phyloP scores from a whole-genome alignment of 305 asterid genomes.

The Nicotiana rustica region DNA sequence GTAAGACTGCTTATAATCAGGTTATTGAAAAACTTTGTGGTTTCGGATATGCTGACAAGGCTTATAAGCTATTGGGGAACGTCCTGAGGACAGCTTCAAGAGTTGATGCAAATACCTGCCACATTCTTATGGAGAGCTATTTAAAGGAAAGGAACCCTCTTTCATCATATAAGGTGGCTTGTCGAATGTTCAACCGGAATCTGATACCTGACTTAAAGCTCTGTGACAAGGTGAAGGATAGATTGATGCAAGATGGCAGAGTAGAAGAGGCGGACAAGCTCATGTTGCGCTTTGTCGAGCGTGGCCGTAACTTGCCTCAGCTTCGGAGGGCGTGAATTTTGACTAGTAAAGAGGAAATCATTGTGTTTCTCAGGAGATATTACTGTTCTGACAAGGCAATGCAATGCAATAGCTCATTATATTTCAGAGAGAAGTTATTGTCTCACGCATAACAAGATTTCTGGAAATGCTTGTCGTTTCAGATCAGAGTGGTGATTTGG shows the following conservation, averaged over 20 bases:
- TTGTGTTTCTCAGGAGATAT: background rate
- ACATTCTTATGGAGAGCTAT: constrained; percentile 68
- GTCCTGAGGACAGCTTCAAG: constrained; percentile 77
- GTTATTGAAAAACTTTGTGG: constrained; percentile 81
- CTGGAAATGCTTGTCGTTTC: constrained; percentile 12
- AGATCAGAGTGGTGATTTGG: background rate
- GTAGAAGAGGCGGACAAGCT: constrained; percentile 87
- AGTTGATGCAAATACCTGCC: constrained; percentile 72
- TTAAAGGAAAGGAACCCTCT: constrained; percentile 68
- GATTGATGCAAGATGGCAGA: constrained; percentile 57
- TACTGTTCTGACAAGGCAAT: constrained; percentile 18
- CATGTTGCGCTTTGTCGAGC: constrained; percentile 84
- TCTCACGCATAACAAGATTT: constrained; percentile 16
- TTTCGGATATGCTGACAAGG: constrained; percentile 71
- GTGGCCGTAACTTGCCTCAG: constrained; percentile 54
- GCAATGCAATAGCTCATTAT: constrained; percentile 10
- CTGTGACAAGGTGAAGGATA: constrained; percentile 78
- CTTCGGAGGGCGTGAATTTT: constrained; percentile 33
- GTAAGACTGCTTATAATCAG: constrained; percentile 70
- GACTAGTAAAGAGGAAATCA: constrained; percentile 17
- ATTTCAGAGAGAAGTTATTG: background rate
- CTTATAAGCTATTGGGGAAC: constrained; percentile 77
- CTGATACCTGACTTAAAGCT: constrained; percentile 82
- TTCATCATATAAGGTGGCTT: constrained; percentile 82
- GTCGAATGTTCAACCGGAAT: constrained; percentile 90